Evolutionary conservation across 306 rosid species (phyloP), one percentile per base, ranked within the genome.

Genomic region (Acacia confusa): DNA sequence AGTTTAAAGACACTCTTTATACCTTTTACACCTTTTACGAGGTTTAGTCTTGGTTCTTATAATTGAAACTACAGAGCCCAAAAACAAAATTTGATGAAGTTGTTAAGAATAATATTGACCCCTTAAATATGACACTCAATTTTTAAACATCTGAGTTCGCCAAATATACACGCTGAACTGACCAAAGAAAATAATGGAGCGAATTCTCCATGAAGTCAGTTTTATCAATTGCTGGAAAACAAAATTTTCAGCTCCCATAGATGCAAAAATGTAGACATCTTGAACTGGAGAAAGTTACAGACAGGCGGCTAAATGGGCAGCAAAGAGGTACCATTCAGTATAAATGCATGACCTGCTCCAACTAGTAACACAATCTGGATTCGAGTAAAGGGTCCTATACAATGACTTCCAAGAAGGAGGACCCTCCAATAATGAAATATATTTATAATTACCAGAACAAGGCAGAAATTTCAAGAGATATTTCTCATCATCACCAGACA

Each of bases 401-500:
- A 76, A 75, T 71, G 86, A 55, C 30, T 76, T 40, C 48, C 65
- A 80, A 73, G 73, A 32, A 82, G 40, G 40, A 1, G 20, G n/a
- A 5, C 72, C 44, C 50, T 71, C 16, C 30, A 57, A 57, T 50
- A 82, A 86, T 76, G 79, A 72, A 30, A 76, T 55, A 84, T 1
- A 83, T 69, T 20, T 24, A 57, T 84, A 61, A 61, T 78, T 69
- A 70, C 77, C 57, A 75, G 27, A 81, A 9, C 61, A 73, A 78
- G 78, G 84, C 81, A 83, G 58, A 76, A 47, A 83, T 81, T 41
- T 55, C 68, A 34, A 75, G 19, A 75, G 30, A 55, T 72, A 57
- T 81, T 85, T 87, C 93, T 73, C 77, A 84, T 87, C 92, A 82
- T 87, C 92, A 83, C 90, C 94, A 80, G 89, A 84, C 92, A 74